Base-by-base conservation (phyloP, 306 rosid genomes). In the Gleditsia sinensis region DNA sequence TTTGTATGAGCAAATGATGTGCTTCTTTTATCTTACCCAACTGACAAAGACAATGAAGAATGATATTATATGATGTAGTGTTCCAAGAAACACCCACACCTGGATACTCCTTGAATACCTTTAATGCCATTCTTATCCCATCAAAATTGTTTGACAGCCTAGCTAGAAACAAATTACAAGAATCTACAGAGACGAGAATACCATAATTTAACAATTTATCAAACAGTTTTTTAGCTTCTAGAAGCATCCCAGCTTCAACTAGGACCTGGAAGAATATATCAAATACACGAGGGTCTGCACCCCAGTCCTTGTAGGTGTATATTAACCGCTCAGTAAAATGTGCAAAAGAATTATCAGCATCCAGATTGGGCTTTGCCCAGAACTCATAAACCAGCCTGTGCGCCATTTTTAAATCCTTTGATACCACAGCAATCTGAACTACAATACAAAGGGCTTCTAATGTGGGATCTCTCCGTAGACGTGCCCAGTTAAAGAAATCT, bases 241-340 rank as follows among this genome's bases (percentile, higher is more conserved):
- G 58, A 50, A 91, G 72, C 79, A 74, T 36, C 71, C 92, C 94
- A 36, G 78, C 74, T 61, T 93, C 94, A 48, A 91, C 97, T 33
- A 91, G 88, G 37, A 85, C 96, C 75, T 88, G 88, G 75, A 93
- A 91, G 64, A 83, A 85, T 56, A 93, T 78, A 74, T 93, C 94
- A 68, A 91, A 93, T 27, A 88, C 88, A 79, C 72, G 74, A 48
- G 98, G 97, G 28, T 89, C 86, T 27, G 91, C 81, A 57, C 92
- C 92, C 96, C 94, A 92, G 13, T 87, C 85, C 83, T 92, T 92
- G 42, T 92, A 90, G 7, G 98, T 92, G 84, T 90, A 90, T 51
- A 90, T 90, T 77, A 92, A 51, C 59, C 83, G 76, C 71, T 88
- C 90, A 20, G 74, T 74, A 83, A 90, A 92, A 33, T 62, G 78